Conservation (phyloP, 495 filamentous ascomycete species). For the Thozetella sp. region DNA sequence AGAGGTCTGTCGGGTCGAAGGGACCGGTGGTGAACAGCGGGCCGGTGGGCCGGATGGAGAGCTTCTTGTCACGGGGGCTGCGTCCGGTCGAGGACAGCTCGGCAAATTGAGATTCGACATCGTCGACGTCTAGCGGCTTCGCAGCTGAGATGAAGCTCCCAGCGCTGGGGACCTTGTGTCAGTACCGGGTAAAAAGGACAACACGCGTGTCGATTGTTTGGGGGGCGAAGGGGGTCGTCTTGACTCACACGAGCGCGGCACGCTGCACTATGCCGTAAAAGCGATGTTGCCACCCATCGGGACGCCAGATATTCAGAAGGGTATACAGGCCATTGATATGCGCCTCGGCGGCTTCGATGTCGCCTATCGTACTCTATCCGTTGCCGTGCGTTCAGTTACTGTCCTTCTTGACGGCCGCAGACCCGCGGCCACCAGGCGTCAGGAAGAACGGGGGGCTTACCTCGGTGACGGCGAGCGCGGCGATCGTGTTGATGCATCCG, state of each 20-base stretch:
- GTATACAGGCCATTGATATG: slow-evolving; percentile 22
- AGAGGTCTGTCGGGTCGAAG: slow-evolving; percentile 16
- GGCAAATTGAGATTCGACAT: background rate
- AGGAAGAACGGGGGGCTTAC: slow-evolving; percentile 4
- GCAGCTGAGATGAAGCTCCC: slow-evolving; percentile 19
- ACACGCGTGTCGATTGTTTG: background rate
- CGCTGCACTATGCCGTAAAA: slow-evolving; percentile 19
- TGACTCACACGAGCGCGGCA: slow-evolving; percentile 15
- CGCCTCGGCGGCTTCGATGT: slow-evolving; percentile 16
- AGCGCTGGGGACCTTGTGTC: slow-evolving; percentile 4
- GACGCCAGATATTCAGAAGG: slow-evolving; percentile 13
- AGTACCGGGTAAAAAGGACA: background rate
- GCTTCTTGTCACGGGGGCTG: slow-evolving; percentile 1
- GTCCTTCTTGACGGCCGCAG: too few relatives aligned
- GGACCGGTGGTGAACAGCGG: slow-evolving; percentile 12
- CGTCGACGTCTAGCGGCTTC: background rate
- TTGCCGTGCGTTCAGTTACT: background rate
- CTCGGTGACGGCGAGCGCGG: slow-evolving; percentile 22
- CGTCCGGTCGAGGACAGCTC: slow-evolving; percentile 2
- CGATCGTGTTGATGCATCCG: slow-evolving; percentile 17
- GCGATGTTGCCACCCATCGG: slow-evolving; percentile 17
- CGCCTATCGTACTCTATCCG: slow-evolving; percentile 17
- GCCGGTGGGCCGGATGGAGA: slow-evolving; percentile 8
- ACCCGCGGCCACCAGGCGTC: too few relatives aligned
- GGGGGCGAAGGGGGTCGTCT: too few relatives aligned